phyloP scores from a whole-genome alignment of 2,329 filamentous ascomycete genomes.

The Xylariaceae sp. region DNA sequence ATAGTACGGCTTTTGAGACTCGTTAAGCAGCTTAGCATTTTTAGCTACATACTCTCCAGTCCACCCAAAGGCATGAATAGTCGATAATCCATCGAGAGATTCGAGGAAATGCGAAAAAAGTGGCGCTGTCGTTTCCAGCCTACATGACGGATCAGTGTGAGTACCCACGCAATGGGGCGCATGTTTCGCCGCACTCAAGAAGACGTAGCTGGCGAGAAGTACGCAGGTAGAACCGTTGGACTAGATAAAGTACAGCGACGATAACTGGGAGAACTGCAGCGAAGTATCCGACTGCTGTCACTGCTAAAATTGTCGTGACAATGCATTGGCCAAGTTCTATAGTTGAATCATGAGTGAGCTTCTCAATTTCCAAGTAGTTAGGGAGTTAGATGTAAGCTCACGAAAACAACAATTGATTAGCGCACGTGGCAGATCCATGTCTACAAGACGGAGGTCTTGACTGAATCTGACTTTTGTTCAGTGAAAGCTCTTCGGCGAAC shows the following conservation, averaged over 20 bases:
- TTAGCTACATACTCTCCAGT: slow-evolving; percentile 1
- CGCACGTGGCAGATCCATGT: slow-evolving; percentile 9
- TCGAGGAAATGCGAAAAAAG: slow-evolving; percentile 13
- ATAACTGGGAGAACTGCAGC: slow-evolving; percentile 4
- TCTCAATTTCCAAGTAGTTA: background rate
- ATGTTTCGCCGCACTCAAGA: slow-evolving; percentile 3
- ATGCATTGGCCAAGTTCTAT: slow-evolving; percentile 10
- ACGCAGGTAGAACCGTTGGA: slow-evolving; percentile 10
- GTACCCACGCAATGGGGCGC: background rate
- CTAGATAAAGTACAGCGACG: slow-evolving; percentile 6
- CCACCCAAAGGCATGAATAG: slow-evolving; percentile 13
- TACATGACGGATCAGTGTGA: background rate
- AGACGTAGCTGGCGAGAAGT: slow-evolving; percentile 11
- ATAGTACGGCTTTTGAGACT: slow-evolving; percentile 12
- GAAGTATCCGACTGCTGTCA: slow-evolving; percentile 4
- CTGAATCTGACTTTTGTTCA: slow-evolving; percentile 5
- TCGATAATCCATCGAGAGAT: slow-evolving; percentile 4
- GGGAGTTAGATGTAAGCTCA: background rate
- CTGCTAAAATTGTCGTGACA: slow-evolving; percentile 6
- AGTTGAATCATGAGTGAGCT: background rate
- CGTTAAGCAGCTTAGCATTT: slow-evolving; percentile 7
- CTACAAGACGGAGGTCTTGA: slow-evolving; percentile 11
- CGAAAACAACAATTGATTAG: slow-evolving; percentile 9
- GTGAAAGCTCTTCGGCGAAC: background rate
- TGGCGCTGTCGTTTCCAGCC: slow-evolving; percentile 7